Percentiles rank a stretch among this genome's conserved stretches.
phyloP scores from a whole-genome alignment of 768 basidiomycete species.

The Pleurotus sapidus region DNA sequence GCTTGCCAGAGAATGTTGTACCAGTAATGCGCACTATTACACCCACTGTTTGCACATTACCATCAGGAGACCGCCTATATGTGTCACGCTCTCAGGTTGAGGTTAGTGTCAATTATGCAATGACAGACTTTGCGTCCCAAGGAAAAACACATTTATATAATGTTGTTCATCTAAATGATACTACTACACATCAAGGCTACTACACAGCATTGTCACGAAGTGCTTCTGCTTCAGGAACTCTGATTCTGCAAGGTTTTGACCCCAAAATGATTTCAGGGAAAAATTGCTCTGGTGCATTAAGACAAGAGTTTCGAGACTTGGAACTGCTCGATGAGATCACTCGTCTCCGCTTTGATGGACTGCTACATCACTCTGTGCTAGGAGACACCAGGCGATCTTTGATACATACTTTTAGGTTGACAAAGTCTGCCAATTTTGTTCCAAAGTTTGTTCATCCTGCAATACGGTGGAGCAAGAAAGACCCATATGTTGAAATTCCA shows the following conservation, averaged over 20 bases:
- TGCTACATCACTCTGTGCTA: background rate
- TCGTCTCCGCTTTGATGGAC: slow-evolving; percentile 7
- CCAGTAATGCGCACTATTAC: slow-evolving; percentile 16
- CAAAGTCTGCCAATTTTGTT: too few species aligned
- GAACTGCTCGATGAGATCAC: slow-evolving; percentile 28
- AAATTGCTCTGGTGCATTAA: slow-evolving; percentile 11
- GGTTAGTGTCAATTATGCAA: slow-evolving; percentile 25
- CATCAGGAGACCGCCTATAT: slow-evolving; percentile 15
- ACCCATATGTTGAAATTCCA: slow-evolving; percentile 10
- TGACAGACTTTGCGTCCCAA: too few species aligned
- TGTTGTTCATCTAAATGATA: too few species aligned
- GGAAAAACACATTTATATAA: slow-evolving; percentile 23
- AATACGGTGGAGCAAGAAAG: slow-evolving; percentile 2
- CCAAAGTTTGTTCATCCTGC: too few species aligned
- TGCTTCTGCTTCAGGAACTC: slow-evolving; percentile 19
- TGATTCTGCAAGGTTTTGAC: slow-evolving; percentile 23
- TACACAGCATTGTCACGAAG: slow-evolving; percentile 26
- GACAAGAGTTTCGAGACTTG: slow-evolving; percentile 24
- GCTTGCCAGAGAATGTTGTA: slow-evolving; percentile 29
- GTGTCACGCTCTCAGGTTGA: slow-evolving; percentile 18
- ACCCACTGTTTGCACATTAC: slow-evolving; percentile 10
- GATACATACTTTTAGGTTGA: slow-evolving; percentile 1
- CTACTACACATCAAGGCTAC: too few species aligned
- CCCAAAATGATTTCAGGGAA: slow-evolving; percentile 16
- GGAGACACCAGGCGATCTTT: background rate